Evolutionary conservation across 306 rosid genomes (phyloP), one percentile per base, ranked within the genome.

Genomic region (Cicer bijugum): DNA sequence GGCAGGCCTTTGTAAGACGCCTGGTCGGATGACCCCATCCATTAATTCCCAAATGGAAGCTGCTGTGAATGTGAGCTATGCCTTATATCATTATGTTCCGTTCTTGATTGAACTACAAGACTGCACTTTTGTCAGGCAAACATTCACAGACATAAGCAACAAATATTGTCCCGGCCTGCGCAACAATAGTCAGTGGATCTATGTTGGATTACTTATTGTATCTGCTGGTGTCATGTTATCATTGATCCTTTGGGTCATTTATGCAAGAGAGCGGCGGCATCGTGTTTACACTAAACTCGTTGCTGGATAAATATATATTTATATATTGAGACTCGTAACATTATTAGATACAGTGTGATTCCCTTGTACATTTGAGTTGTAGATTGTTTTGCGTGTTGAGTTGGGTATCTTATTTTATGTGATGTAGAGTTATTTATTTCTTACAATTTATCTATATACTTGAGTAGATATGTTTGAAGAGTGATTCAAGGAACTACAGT

Each of bases 181-280:
- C 67, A 51, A 3, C 9, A 82, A 77, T 44, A 83, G 85, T 7
- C 7, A 28, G 47, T 89, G 83, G 93, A 91, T 88, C 61, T 94
- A 91, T 51, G 12, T 85, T 5, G 99, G 99, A 7, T 78, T 94
- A 43, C 85, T 91, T 2, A 0, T 87, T 55, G 91, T 94, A 1
- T 88, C 97, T 51, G 80, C 69, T 1, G 88, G 93, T 12, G 96
- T 91, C 0, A 89, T 91, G 99, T 65, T 88, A 45, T 94, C 97
- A 0, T 40, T 94, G 85, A 89, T 91, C 76, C 89, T 94, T 61
- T 91, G 99, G 99, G 97, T 94, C 12, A 81, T 94, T 76, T 94
- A 91, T 56, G 96, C 93, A 5, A 75, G 99, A 72, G 97, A 94
- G 85, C 83, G 97, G 60, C 85, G 93, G 28, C 99, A 94, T 46